Percentiles rank a stretch among this genome's conserved stretches.
phyloP scores from a whole-genome alignment of 78 protist genomes.

The Dictyostelium firmibasis region DNA sequence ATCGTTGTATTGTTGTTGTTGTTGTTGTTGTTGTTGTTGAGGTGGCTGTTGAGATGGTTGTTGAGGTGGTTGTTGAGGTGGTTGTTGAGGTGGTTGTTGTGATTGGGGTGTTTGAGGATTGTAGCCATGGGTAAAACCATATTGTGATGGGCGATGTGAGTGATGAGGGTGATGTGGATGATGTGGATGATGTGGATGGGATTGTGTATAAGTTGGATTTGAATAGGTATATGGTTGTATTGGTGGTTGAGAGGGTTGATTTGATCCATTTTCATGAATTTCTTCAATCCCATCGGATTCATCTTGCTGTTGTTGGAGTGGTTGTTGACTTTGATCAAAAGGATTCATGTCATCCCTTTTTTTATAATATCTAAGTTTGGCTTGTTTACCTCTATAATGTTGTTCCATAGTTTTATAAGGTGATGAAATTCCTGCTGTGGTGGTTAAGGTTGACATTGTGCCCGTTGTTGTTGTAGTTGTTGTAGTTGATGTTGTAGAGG shows the following conservation, averaged over 20 bases:
- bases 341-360: not conserved
- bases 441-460: not conserved
- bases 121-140: too few relatives aligned
- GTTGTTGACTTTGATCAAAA: not conserved
- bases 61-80: not conserved
- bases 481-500: not conserved
- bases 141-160: too few relatives aligned
- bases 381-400: not conserved
- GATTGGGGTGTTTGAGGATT: not conserved
- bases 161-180: not conserved
- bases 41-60: not conserved
- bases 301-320: not conserved
- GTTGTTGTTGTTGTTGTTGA: not conserved
- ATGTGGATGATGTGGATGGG: not conserved
- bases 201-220: not conserved
- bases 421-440: not conserved
- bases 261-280: not conserved
- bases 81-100: not conserved
- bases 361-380: not conserved
- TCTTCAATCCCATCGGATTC: not conserved
- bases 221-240: not conserved
- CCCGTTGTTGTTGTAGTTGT: not conserved
- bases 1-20: not conserved
- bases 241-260: not conserved
- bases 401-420: not conserved